phyloP scores from a whole-genome alignment of 2,329 filamentous ascomycete species.

The Onygena corvina region DNA sequence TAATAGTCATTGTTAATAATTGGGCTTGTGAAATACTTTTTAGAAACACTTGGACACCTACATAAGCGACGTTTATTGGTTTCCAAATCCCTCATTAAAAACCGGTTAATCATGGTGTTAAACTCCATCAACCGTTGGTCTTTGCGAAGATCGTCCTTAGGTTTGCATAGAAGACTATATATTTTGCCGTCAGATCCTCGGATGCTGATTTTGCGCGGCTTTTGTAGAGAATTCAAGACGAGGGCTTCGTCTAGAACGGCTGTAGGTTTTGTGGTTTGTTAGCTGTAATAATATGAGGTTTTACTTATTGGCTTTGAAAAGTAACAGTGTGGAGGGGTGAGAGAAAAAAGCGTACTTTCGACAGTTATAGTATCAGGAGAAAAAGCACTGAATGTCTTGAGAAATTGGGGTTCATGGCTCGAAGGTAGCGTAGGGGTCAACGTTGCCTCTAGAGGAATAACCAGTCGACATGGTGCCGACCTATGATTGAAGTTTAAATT shows the following conservation, averaged over 20 bases:
- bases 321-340: background rate
- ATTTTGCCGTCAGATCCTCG: slow-evolving; percentile 76
- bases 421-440: slow-evolving; percentile 69
- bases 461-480: slow-evolving; percentile 66
- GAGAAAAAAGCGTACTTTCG: slow-evolving; percentile 29
- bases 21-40: background rate
- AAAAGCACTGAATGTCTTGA: slow-evolving; percentile 70
- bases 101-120: slow-evolving; percentile 94
- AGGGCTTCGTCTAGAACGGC: slow-evolving; percentile 76
- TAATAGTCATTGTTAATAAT: slow-evolving; percentile 9
- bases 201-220: slow-evolving; percentile 78
- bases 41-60: slow-evolving; percentile 20
- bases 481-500: slow-evolving; percentile 78
- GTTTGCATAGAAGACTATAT: slow-evolving; percentile 90
- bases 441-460: slow-evolving; percentile 77
- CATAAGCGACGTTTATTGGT: slow-evolving; percentile 76
- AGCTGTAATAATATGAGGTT: slow-evolving; percentile 17
- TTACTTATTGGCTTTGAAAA: slow-evolving; percentile 1
- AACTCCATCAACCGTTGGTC: slow-evolving; percentile 99
- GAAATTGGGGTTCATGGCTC: slow-evolving; percentile 51
- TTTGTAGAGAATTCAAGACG: slow-evolving; percentile 80
- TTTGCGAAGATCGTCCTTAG: slow-evolving; percentile 92
- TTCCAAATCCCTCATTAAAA: slow-evolving; percentile 81
- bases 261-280: too few relatives aligned
- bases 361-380: slow-evolving; percentile 78